Conservation (phyloP, 495 filamentous ascomycete genomes). For the Achaetomiella virescens region DNA sequence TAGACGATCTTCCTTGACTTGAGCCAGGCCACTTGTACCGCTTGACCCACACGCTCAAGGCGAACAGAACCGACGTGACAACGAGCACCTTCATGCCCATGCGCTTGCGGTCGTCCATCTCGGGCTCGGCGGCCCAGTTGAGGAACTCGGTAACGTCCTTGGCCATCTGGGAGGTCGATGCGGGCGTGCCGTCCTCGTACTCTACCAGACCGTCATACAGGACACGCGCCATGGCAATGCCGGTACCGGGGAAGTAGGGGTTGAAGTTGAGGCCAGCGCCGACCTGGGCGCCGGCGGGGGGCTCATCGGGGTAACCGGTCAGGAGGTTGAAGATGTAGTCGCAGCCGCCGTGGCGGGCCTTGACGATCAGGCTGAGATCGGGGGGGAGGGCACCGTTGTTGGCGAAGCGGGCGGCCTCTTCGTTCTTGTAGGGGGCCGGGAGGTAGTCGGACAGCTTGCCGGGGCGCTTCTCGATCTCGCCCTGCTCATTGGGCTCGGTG, state of each 20-base stretch:
- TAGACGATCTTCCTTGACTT: constrained; percentile 93
- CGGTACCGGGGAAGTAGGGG: constrained; percentile 98
- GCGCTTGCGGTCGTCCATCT: constrained; percentile 98
- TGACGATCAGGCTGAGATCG: constrained; percentile 95
- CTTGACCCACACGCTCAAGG: constrained; percentile 95
- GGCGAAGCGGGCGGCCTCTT: constrained; percentile 94
- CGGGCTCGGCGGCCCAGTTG: constrained; percentile 97
- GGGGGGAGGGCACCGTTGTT: constrained; percentile 98
- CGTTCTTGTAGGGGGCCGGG: constrained; percentile 92
- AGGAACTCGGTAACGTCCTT: constrained; percentile 99
- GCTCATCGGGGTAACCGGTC: constrained; percentile 98
- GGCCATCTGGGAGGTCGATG: constrained; percentile 96
- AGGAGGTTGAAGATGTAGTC: constrained; percentile 96
- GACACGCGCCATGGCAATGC: constrained; percentile 98
- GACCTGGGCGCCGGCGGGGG: constrained; percentile 78
- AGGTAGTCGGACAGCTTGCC: constrained; percentile 99
- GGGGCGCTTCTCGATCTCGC: constrained; percentile 94
- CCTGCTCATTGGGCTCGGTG: constrained; percentile 94
- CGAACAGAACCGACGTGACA: constrained; percentile 69
- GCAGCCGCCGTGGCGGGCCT: constrained; percentile 95
- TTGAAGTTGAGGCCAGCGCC: constrained; percentile 95
- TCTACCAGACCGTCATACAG: constrained; percentile 97
- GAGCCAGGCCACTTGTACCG: constrained; percentile 92
- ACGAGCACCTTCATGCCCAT: constrained; percentile 95
- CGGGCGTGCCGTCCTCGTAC: constrained; percentile 95